phyloP scores from a whole-genome alignment of 495 filamentous ascomycete genomes.

The Aspergillus nidulans region DNA sequence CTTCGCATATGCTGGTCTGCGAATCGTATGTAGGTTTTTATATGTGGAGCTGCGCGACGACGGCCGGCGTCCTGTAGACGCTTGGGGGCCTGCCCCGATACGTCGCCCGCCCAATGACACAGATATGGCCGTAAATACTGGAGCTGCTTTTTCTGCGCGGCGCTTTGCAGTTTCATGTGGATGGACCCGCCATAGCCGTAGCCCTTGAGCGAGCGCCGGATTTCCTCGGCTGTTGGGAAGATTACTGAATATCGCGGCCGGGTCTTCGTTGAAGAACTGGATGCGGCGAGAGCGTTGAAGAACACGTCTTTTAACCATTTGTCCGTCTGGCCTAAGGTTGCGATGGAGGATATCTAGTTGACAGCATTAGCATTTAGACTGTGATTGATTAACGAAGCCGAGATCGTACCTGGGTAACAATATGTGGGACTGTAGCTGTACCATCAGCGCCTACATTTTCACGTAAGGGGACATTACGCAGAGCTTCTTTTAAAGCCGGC shows the following conservation, averaged over 20 bases:
- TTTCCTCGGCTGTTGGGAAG: slow-evolving; percentile 76
- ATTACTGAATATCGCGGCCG: slow-evolving; percentile 52
- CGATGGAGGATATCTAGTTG: slow-evolving; percentile 67
- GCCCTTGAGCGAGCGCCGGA: slow-evolving; percentile 74
- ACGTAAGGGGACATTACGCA: slow-evolving; percentile 47
- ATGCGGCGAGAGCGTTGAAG: slow-evolving; percentile 49
- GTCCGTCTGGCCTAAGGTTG: slow-evolving; percentile 68
- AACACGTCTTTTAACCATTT: slow-evolving; percentile 69
- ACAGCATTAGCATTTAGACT: background rate
- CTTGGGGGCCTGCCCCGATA: slow-evolving; percentile 1
- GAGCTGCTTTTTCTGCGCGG: slow-evolving; percentile 68
- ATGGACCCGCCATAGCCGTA: slow-evolving; percentile 77
- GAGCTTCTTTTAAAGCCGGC: slow-evolving; percentile 58
- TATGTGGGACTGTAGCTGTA: slow-evolving; percentile 38
- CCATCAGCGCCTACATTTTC: background rate
- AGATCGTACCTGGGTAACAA: slow-evolving; percentile 58
- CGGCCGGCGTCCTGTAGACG: slow-evolving; percentile 50
- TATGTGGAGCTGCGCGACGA: slow-evolving; percentile 80
- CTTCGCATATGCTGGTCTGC: slow-evolving; percentile 35
- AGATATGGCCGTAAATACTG: slow-evolving; percentile 67
- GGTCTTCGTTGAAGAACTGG: slow-evolving; percentile 9
- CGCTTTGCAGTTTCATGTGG: slow-evolving; percentile 69
- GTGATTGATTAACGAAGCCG: background rate
- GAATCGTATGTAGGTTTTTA: slow-evolving; percentile 86
- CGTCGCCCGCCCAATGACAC: slow-evolving; percentile 63